Evolutionary conservation across 192 early-diverging fungal species (phyloP).

Genomic region (Chytriomyces sp.): DNA sequence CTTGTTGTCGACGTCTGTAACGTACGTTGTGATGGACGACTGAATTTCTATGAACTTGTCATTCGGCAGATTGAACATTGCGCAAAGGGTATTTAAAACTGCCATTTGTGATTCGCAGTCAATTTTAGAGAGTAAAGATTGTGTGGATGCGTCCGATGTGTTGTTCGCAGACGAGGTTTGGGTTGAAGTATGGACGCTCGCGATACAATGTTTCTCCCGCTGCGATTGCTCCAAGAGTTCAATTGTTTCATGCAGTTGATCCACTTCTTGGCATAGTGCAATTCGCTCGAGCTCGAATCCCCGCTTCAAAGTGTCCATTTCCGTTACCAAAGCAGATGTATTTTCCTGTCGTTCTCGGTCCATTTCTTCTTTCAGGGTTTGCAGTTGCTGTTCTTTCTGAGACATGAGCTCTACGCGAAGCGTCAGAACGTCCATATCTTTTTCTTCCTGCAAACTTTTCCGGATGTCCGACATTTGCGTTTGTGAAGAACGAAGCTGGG

Average conservation of each 20-base stretch:
- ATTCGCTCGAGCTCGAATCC: background rate
- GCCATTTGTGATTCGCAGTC: too few relatives aligned
- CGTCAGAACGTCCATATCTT: conserved; percentile 54
- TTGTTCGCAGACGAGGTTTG: background rate
- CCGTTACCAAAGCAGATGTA: background rate
- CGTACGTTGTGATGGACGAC: too few relatives aligned
- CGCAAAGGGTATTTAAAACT: background rate
- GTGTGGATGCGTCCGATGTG: background rate
- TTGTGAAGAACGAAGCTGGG: conserved; percentile 10
- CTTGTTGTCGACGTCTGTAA: background rate
- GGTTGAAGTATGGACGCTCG: too few relatives aligned
- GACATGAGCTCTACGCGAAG: conserved; percentile 49
- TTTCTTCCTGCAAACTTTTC: conserved; percentile 44
- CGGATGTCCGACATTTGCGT: conserved; percentile 47
- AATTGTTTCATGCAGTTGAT: background rate
- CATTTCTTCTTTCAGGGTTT: conserved; percentile 29
- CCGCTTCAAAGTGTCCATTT: conserved; percentile 3
- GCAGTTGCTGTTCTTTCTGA: conserved; percentile 53
- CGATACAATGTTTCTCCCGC: too few relatives aligned
- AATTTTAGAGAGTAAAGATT: background rate
- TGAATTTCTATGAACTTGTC: conserved; percentile 1
- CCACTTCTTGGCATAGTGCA: background rate
- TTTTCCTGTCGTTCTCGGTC: conserved; percentile 5
- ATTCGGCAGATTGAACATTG: conserved; percentile 2
- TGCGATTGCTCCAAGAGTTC: too few relatives aligned